A percentile compares a stretch with the other conserved stretches of the same genome.
These are phyloP conservation scores for Mortierella alpina DNA, from an alignment of 192 early-diverging fungal species.

Conservation along the genomic window DNA sequence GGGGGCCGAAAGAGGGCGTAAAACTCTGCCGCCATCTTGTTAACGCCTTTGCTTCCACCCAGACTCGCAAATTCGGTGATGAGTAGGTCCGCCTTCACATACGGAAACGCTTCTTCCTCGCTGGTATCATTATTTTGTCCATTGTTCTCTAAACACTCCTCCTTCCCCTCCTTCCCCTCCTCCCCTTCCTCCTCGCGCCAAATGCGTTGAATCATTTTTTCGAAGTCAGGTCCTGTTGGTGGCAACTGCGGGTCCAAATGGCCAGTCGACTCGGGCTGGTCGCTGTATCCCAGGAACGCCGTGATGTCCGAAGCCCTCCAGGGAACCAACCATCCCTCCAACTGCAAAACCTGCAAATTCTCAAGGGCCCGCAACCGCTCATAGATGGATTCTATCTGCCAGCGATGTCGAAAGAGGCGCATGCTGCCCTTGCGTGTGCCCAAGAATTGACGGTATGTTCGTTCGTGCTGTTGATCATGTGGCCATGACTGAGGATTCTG, in stretches of 20 bases:
- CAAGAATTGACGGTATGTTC: not conserved
- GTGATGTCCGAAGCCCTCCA: slow-evolving; percentile 13
- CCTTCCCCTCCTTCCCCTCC: not conserved
- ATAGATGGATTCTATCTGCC: slow-evolving; percentile 22
- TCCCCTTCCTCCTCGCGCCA: not conserved
- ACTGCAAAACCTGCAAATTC: slow-evolving; percentile 4
- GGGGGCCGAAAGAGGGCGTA: no score
- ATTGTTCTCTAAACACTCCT: not conserved
- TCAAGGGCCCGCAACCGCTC: slow-evolving; percentile 6
- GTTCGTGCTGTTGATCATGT: not conserved
- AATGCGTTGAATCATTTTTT: not conserved
- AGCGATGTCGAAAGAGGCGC: slow-evolving; percentile 3
- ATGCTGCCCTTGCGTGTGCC: not conserved
- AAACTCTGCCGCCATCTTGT: no score
- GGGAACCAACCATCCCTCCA: slow-evolving; percentile 12
- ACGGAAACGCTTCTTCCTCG: not conserved
- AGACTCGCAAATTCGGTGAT: not conserved
- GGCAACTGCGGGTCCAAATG: not conserved
- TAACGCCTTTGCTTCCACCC: not conserved
- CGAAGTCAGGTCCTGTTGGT: not conserved
- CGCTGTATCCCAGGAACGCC: slow-evolving; percentile 7
- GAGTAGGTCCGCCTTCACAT: not conserved
- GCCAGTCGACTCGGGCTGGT: not conserved
- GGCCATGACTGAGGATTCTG: not conserved
- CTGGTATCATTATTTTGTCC: not conserved